Base-by-base conservation (phyloP, 2,329 filamentous ascomycete genomes). In the Periconia sp. region DNA sequence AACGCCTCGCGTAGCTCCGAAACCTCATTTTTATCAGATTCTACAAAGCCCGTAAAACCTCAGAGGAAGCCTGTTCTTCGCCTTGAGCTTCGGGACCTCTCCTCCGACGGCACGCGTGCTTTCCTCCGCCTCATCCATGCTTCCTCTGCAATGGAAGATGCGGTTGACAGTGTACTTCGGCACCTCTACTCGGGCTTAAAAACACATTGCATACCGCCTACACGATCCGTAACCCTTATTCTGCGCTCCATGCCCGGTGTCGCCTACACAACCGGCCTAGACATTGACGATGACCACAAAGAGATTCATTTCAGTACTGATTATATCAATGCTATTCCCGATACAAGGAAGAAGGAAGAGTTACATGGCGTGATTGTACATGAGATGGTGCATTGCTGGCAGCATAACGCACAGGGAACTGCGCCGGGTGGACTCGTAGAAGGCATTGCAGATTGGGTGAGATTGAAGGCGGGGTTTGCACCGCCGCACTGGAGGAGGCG, bases 311-410 rank as follows among this genome's bases (percentile, higher is more conserved):
- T 97, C 69, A 91, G 84, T 12, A 82, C 92, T 1, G 73, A 79
- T 33, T 96, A 96, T 74, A 84, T 96, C 55, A 61, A 67, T 2
- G 36, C 52, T 10, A 61, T 75, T 1, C 43, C 78, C 0, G 59
- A 64, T 15, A 48, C 54, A 4, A 54, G 68, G 11, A 56, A 48
- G 25, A 70, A 60, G 50, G 70, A 78, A 26, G 90, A 97, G 73
- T 83, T 96, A 46, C 73, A 82, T 13, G 94, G 94, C 28, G 91
- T 97, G 1, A 70, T 97, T 15, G 87, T 88, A 1, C 92, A 97
- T 66, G 92, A 97, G 72, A 85, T 96, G 49, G 92, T 97, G 11
- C 94, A 97, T 73, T 96, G 91, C 72, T 95, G 88, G 73, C 92
- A 97, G 70, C 87, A 89, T 71, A 86, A 89, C 57, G 87, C 78